Evolutionary conservation across 1,139 yeast genomes (phyloP), one percentile per base, ranked within the genome.

Genomic region (Nakaseomyces glabratus): DNA sequence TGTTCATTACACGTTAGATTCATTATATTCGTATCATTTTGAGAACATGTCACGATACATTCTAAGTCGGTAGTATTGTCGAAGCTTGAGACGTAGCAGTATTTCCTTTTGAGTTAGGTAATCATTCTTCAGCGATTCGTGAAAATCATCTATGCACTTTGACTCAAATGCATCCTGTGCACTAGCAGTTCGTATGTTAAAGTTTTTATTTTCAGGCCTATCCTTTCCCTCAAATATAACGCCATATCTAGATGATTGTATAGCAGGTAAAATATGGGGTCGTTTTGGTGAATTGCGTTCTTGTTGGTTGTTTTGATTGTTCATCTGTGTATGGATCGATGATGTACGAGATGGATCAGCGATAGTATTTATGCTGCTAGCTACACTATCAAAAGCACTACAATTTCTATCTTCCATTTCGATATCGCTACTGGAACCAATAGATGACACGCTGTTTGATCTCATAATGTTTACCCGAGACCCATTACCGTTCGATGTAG

Each of bases 371-470:
- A 49, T 35, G 36, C 54, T 49, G 20, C 54, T 51, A n/a, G 38
- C 38, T 4, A 44, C 33, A 31, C 54, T 51, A 11, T 43, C 53
- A 13, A 36, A 22, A 12, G 46, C 51, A 23, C 36, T 42, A 3
- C 36, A 28, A 8, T 37, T 37, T 28, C 41, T 33, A 16, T 39
- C 40, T 16, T 39, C 48, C 55, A 52, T 52, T 22, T 51, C 55
- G 1, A 51, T 46, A 31, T 54, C 59, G 28, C 57, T 51, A 6
- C 40, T 45, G 18, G 40, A 42, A 24, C 43, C 43, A 12, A 38
- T 36, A 7, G 51, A 47, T 7, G 36, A 24, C n/a, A 37, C 20
- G 30, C 49, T 46, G 4, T 33, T 24, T 15, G 28, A 24, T 4
- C 28, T 18, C 8, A 24, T 24, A 14, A 19, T 18, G n/a, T 24